These are phyloP conservation scores for Monosporascus sp. DNA, from an alignment of 2,329 filamentous ascomycete genomes.

Conservation along the genomic window DNA sequence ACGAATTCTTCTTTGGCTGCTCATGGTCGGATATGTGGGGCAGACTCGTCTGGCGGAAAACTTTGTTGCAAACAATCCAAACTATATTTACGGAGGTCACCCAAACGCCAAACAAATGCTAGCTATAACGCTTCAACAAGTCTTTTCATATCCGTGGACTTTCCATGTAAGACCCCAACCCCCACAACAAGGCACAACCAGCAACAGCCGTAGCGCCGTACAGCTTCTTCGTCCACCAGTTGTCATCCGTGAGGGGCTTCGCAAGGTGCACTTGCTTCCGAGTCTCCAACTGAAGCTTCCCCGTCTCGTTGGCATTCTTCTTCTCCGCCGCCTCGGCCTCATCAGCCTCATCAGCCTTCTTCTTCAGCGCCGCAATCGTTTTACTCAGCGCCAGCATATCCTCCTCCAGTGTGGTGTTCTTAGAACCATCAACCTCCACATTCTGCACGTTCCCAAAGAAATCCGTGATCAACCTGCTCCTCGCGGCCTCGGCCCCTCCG, in stretches of 20 bases:
- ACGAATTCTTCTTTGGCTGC: no score
- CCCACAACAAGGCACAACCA: constrained; percentile 58
- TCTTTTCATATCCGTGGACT: constrained; percentile 11
- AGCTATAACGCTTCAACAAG: neutral
- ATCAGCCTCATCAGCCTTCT: constrained; percentile 37
- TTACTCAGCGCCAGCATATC: constrained; percentile 73
- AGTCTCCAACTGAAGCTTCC: no score
- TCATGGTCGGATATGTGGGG: no score
- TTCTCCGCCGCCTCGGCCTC: constrained; percentile 11
- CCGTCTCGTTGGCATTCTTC: no score
- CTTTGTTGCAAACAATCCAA: no score
- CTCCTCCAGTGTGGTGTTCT: constrained; percentile 57
- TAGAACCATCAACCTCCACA: constrained; percentile 74
- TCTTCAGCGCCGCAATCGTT: constrained; percentile 52
- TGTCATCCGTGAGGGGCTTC: constrained; percentile 59
- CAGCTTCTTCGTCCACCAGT: constrained; percentile 63
- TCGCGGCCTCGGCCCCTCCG: constrained; percentile 71
- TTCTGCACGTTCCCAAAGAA: constrained; percentile 99
- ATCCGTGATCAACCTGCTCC: constrained; percentile 81
- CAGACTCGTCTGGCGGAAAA: no score
- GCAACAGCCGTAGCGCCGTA: constrained; percentile 56
- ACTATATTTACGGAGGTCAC: neutral
- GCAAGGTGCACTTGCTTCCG: constrained; percentile 41
- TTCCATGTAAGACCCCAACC: constrained; percentile 49
- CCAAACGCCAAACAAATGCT: neutral